A percentile compares a stretch with the other conserved stretches of the same genome.
These are phyloP conservation scores for Agrostemma githago DNA, from an alignment of 148 eudicot genomes.

Conservation along the genomic window DNA sequence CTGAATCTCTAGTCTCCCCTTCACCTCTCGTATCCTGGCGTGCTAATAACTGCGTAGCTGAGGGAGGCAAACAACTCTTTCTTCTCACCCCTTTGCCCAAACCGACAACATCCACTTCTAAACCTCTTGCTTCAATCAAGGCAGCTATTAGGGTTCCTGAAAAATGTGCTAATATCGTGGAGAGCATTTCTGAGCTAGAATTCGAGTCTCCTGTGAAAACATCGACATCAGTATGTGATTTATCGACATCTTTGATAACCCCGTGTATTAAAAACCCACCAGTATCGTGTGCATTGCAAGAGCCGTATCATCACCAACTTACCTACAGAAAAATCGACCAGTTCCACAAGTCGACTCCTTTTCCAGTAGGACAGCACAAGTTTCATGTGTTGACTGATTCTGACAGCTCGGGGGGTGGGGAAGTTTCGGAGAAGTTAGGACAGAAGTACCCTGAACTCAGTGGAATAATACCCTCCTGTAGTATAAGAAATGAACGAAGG, in stretches of 20 bases:
- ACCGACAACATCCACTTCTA: conserved; percentile 36
- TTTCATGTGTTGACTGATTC: conserved; percentile 36
- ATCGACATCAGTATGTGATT: conserved; percentile 21
- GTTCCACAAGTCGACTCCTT: conserved; percentile 58
- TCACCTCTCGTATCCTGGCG: conserved; percentile 99
- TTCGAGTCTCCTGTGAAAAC: conserved; percentile 33
- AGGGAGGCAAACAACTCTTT: conserved; percentile 73
- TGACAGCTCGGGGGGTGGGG: conserved; percentile 42
- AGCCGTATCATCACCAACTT: conserved; percentile 40
- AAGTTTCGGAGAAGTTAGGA: conserved; percentile 35
- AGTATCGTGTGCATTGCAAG: conserved; percentile 54
- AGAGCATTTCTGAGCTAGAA: conserved; percentile 20
- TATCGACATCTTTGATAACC: conserved; percentile 41
- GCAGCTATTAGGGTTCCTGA: conserved; percentile 25
- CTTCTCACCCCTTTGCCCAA: conserved; percentile 79
- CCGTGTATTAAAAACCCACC: conserved; percentile 66
- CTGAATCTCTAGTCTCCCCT: conserved; percentile 73
- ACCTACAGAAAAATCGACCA: conserved; percentile 27
- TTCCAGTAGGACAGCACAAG: conserved; percentile 38
- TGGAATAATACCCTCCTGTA: conserved; percentile 42
- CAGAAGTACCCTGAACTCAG: conserved; percentile 54
- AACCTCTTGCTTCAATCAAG: conserved; percentile 36
- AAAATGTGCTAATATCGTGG: conserved; percentile 24
- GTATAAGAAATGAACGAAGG: conserved; percentile 33
- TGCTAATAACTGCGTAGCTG: conserved; percentile 44